phyloP scores from a whole-genome alignment of 306 rosid genomes.

The Spatholobus suberectus region DNA sequence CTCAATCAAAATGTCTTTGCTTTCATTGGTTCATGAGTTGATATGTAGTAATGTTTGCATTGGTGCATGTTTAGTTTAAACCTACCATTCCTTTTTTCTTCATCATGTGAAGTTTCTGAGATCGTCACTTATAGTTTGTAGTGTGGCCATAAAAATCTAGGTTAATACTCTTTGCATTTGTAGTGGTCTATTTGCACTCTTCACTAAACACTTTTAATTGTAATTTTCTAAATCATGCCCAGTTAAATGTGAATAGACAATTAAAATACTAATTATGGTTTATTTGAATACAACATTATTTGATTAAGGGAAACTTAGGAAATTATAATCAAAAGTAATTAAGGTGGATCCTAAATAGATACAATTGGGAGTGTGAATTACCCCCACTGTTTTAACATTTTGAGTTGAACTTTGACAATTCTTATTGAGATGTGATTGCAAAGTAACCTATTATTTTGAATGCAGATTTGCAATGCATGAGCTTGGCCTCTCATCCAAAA shows the following conservation, averaged over 20 bases:
- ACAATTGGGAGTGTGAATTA: not conserved
- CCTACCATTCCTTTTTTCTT: not conserved
- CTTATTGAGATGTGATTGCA: conserved; percentile 27
- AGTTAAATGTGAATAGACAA: not conserved
- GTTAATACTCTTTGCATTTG: not conserved
- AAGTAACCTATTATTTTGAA: conserved; percentile 40
- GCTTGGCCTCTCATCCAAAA: conserved; percentile 86
- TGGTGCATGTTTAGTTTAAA: conserved; percentile 8
- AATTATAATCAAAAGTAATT: not conserved
- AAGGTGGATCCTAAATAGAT: not conserved
- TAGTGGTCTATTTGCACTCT: not conserved
- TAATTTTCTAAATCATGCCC: not conserved
- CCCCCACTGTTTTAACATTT: not conserved
- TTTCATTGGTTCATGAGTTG: conserved; percentile 22
- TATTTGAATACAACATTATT: conserved; percentile 10
- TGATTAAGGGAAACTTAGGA: not conserved
- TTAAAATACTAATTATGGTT: not conserved
- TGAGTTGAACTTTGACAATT: conserved; percentile 21
- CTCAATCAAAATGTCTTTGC: conserved; percentile 2
- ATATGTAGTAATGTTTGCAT: conserved; percentile 1
- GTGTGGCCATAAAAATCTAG: not conserved
- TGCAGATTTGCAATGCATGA: conserved; percentile 97
- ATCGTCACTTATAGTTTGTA: not conserved
- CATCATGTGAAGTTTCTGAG: conserved; percentile 22
- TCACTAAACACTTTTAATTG: not conserved